phyloP scores from a whole-genome alignment of 2,329 filamentous ascomycete species.

The Botryotinia convoluta region DNA sequence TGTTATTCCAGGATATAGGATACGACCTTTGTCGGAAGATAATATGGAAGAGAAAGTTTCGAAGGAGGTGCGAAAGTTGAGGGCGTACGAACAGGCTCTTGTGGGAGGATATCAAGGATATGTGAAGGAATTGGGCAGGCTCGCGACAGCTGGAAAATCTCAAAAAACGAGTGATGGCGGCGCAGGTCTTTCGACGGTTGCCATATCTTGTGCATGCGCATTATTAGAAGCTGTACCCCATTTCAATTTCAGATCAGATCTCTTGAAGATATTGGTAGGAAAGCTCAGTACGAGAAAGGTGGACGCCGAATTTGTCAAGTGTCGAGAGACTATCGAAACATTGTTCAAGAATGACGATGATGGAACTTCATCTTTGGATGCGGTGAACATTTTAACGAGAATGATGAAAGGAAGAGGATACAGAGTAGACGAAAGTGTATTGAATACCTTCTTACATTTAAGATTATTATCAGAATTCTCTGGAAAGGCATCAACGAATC shows the following conservation, averaged over 20 bases:
- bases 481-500: constrained; percentile 75
- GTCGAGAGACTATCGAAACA: constrained; percentile 72
- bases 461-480: constrained; percentile 85
- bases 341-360: constrained; percentile 88
- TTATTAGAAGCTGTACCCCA: constrained; percentile 82
- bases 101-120: constrained; percentile 83
- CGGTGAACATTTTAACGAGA: constrained; percentile 78
- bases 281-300: constrained; percentile 73
- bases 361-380: constrained; percentile 82
- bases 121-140: constrained; percentile 68
- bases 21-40: constrained; percentile 76
- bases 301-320: constrained; percentile 75
- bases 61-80: constrained; percentile 81
- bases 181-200: constrained; percentile 64
- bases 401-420: constrained; percentile 89
- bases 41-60: constrained; percentile 77
- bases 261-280: constrained; percentile 81
- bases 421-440: constrained; percentile 74
- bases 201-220: constrained; percentile 81
- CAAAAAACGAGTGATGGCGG: constrained; percentile 41
- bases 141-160: constrained; percentile 57
- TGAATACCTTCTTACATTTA: constrained; percentile 89
- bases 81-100: constrained; percentile 83
- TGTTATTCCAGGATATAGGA: constrained; percentile 92
- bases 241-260: constrained; percentile 91